Conservation (phyloP, 352 stramenopile genomes). For the Globisporangium cylindrosporum region DNA sequence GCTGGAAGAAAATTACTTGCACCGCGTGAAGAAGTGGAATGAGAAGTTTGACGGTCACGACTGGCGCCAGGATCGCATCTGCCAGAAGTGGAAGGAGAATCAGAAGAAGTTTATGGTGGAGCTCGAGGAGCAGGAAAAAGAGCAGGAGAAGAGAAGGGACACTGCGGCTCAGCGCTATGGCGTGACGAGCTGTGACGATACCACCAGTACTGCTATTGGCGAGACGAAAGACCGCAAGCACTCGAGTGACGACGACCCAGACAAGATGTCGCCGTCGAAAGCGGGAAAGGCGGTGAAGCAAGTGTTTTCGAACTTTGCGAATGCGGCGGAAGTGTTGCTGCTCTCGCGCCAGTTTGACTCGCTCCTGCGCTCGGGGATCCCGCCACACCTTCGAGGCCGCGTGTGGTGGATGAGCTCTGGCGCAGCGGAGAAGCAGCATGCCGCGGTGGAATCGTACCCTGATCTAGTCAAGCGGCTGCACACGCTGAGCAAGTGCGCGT, state of each 20-base stretch:
- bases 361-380: constrained; percentile 60
- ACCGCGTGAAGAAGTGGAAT: constrained; percentile 44
- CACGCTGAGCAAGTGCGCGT: constrained; percentile 56
- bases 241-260: constrained; percentile 8
- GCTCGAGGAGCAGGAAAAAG: neutral
- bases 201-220: neutral
- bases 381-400: constrained; percentile 56
- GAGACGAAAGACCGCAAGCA: neutral
- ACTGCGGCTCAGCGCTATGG: neutral
- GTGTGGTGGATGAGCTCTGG: constrained; percentile 86
- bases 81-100: constrained; percentile 73
- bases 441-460: constrained; percentile 49
- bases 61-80: constrained; percentile 51
- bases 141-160: neutral
- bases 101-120: constrained; percentile 49
- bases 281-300: constrained; percentile 38
- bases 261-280: constrained; percentile 27
- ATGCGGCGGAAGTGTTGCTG: constrained; percentile 46
- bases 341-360: constrained; percentile 63
- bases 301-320: constrained; percentile 46
- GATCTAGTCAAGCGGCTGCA: constrained; percentile 51
- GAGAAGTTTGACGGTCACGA: constrained; percentile 56
- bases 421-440: constrained; percentile 43
- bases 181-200: constrained; percentile 3
- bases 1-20: constrained; percentile 29